These are phyloP conservation scores for Sphaerosporella brunnea DNA, from an alignment of 495 filamentous ascomycete species.

Conservation along the genomic window DNA sequence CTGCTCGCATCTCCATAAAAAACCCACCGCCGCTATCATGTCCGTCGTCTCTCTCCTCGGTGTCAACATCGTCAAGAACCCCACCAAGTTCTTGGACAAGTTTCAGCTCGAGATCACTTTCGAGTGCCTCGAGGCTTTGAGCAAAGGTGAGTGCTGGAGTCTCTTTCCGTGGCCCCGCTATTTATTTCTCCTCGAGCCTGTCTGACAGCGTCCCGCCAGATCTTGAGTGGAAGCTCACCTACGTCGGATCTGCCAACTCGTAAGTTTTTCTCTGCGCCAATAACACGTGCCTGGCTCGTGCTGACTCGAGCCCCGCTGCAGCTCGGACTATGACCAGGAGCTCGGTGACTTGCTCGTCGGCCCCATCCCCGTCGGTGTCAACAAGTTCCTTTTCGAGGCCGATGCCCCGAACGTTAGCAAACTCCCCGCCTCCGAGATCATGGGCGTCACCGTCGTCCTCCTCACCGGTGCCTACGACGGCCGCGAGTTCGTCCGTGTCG, in stretches of 20 bases:
- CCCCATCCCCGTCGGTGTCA: constrained; percentile 87
- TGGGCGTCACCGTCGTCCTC: constrained; percentile 92
- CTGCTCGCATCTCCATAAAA: constrained; percentile 18
- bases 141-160: constrained; percentile 48
- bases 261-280: constrained; percentile 32
- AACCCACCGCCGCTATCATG: constrained; percentile 41
- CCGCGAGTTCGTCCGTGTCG: constrained; percentile 91
- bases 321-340: constrained; percentile 92
- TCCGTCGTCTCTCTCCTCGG: constrained; percentile 90
- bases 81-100: constrained; percentile 67
- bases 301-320: constrained; percentile 24
- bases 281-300: background rate
- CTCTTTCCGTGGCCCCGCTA: constrained; percentile 2
- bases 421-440: constrained; percentile 84
- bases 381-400: constrained; percentile 97
- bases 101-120: constrained; percentile 98
- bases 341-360: constrained; percentile 92
- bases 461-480: constrained; percentile 92
- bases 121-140: constrained; percentile 80
- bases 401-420: constrained; percentile 73
- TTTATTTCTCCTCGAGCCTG: too few species aligned
- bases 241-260: constrained; percentile 94
- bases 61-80: constrained; percentile 91
- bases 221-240: constrained; percentile 97
- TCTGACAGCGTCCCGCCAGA: too few species aligned